Base-by-base conservation (phyloP, 1,139 yeast species). In the Blastobotrys persicus region DNA sequence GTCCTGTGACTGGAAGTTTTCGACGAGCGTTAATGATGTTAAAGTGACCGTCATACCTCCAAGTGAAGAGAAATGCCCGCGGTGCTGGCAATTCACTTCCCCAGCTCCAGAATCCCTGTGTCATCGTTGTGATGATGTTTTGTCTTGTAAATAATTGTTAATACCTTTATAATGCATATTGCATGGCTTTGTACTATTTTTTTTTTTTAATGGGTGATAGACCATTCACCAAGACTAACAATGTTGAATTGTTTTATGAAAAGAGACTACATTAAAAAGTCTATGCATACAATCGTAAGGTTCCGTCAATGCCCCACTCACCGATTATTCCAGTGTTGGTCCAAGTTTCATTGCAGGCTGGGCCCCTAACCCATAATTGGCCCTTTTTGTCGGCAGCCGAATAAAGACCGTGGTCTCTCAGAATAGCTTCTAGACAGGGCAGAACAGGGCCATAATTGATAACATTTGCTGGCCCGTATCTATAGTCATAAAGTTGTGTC, bases 41-140 rank as follows among this genome's bases (percentile, higher is more conserved):
- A 55, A 57, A 1, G 66, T 79, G 4, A 59, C 70, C 11, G 75
- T 81, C 4, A 64, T 69, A 7, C 75, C 74, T 3, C 77, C 88
- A 0, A 55, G 67, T 0, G 63, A 69, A 3, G 68, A 70, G 47
- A 88, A 88, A 61, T 92, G 98, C 65, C 95, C 96, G 1, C 77
- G 98, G 62, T 92, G 98, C 67, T 92, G 98, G 98, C 88, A 88
- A 61, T 82, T 70, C 61, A 78, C 79, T 13, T 74, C 95, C 0
- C 65, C 64, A 0, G 60, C 56, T 0, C 81, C 76, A 42, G 81
- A 79, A 13, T 63, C 64, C 1, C 71, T 91, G 31, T 92, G 98
- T 65, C 51, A 52, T 0, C 78, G 94, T 58, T 91, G 98, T 69
- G 79, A 77, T 7, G 67, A 66, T 1, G 82, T 72, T 7, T n/a